Evolutionary conservation across 805 yeast genomes (phyloP), one percentile per base, ranked within the genome.

Genomic region (Hanseniaspora singularis): DNA sequence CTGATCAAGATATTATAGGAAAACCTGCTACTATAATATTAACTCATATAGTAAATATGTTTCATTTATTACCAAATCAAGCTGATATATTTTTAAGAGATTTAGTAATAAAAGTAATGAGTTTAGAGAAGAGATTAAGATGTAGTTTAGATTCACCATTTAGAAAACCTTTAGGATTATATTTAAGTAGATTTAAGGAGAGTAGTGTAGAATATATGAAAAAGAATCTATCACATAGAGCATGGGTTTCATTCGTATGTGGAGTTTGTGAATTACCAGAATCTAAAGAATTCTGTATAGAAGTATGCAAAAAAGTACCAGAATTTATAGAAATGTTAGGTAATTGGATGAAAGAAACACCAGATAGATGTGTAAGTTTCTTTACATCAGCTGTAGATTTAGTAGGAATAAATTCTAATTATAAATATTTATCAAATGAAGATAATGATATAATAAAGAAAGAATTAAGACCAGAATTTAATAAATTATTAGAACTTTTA

Each of bases 61-160:
- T 89, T 67, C 95, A 94, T 58, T 67, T 87, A 52, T 65, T 92
- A 27, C 99, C 99, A 0, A 77, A 95, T 1, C 83, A 85, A 52
- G 98, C 98, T 0, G 83, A 77, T 62, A 81, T 89, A 16, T 92
- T 86, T 56, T 77, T 94, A 77, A 89, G 85, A 43, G 95, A 87
- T 55, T 71, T 92, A 48, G 72, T 92, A 55, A 73, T 71, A 46
- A 80, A 89, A 3, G 71, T 92, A 49, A 74, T 81, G 52, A 78
- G 76, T 49, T 66, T 92, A 56, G 98, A 92, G 62, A 77, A 81
- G 3, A 81, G 80, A 51, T 67, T 92, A 55, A 81, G 95, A 49
- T 77, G 96, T 19, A 85, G 83, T 52, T 83, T 85, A 49, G 71
- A 70, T 34, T 85, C 96, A 1, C 96, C 97, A 3, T 88, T 92